Percentiles rank a stretch among this genome's conserved stretches.
Conservation (phyloP, 768 basidiomycete species). For the Leccinum uliginosum region DNA sequence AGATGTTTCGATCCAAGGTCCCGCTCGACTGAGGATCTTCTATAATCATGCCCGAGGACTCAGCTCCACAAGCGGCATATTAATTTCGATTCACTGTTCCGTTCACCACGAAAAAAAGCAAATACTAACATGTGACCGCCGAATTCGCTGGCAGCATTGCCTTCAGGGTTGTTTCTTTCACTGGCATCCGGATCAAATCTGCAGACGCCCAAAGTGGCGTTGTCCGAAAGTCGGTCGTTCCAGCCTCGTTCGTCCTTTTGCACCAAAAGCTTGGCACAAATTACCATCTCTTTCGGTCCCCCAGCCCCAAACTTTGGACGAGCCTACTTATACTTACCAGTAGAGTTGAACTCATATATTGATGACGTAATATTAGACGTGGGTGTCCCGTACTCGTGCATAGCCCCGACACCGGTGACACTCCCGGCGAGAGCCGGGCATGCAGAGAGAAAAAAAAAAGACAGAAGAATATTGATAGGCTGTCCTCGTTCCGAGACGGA, state of each 20-base stretch:
- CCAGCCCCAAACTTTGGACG: background rate
- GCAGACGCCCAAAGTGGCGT: background rate
- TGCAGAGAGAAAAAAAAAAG: background rate
- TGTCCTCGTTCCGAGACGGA: background rate
- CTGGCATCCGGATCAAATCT: conserved; percentile 14
- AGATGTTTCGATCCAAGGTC: conserved; percentile 18
- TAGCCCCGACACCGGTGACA: conserved; percentile 13
- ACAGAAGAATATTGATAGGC: background rate
- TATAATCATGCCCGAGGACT: conserved; percentile 18
- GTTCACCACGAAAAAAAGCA: conserved; percentile 12
- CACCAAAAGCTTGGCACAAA: background rate
- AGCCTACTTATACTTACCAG: no score
- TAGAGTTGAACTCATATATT: background rate
- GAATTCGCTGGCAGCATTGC: conserved; percentile 17
- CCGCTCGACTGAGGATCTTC: conserved; percentile 15
- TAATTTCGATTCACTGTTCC: conserved; percentile 1
- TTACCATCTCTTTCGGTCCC: background rate
- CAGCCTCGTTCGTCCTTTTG: background rate
- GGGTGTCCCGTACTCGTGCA: conserved; percentile 2
- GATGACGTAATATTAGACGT: conserved; percentile 15
- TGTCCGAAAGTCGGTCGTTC: conserved; percentile 3
- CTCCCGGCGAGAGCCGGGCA: background rate
- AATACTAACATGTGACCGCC: background rate
- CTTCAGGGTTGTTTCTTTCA: conserved; percentile 14
- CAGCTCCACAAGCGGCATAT: conserved; percentile 6